Evolutionary conservation across 345 rosid genomes (phyloP).

Genomic region (Eucalyptus polybractea): DNA sequence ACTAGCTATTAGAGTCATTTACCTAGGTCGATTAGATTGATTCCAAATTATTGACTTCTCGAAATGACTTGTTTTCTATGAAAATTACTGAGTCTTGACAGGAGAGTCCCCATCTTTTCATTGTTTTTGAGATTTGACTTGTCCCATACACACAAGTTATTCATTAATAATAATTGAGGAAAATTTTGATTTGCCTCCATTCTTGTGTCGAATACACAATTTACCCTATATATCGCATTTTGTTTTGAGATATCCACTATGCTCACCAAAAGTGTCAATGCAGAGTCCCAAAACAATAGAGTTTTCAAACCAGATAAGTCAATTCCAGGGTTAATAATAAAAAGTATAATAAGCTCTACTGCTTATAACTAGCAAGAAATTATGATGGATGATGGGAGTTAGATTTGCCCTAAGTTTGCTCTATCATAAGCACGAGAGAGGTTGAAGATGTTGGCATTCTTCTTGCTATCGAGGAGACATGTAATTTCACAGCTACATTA

Average conservation of each 20-base stretch:
- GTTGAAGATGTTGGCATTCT: background rate
- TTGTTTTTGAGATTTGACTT: background rate
- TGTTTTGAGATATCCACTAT: background rate
- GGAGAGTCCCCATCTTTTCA: background rate
- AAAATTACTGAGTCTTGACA: background rate
- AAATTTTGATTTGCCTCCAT: background rate
- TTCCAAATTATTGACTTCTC: background rate
- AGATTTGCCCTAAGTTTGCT: background rate
- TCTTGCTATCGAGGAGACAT: background rate
- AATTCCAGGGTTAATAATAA: background rate
- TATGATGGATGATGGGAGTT: background rate
- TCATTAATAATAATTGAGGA: background rate
- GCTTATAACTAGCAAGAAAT: background rate
- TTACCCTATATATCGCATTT: background rate
- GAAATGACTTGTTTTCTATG: background rate
- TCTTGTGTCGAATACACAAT: background rate
- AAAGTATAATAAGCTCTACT: background rate
- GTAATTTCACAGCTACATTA: background rate
- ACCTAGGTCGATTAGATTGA: background rate
- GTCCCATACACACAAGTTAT: background rate
- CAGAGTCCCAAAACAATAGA: background rate
- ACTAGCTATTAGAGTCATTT: background rate
- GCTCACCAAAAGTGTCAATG: background rate
- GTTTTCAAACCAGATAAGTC: background rate
- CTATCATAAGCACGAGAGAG: background rate